Conservation (phyloP, 2,329 filamentous ascomycete genomes). For the Penicillium sclerotigenum region DNA sequence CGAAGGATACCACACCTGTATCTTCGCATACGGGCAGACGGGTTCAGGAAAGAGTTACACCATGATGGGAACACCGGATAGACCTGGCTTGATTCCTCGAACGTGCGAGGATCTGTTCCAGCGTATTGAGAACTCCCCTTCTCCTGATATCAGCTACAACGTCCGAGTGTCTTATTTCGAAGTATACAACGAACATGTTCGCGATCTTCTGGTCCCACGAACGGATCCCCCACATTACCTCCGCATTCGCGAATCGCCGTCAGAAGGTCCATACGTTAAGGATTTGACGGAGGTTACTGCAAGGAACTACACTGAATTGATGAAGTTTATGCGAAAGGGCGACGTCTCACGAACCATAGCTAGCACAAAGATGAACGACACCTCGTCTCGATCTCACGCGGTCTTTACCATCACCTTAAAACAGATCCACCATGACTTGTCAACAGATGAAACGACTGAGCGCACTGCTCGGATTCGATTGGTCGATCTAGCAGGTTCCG, state of each 20-base stretch:
- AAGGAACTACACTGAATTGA: constrained; percentile 78
- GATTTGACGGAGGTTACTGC: constrained; percentile 92
- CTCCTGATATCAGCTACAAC: constrained; percentile 90
- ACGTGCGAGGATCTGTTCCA: constrained; percentile 96
- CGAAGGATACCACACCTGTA: constrained; percentile 97
- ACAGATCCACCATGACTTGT: constrained; percentile 95
- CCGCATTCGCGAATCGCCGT: constrained; percentile 93
- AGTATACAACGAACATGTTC: constrained; percentile 98
- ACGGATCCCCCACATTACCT: constrained; percentile 83
- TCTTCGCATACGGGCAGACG: constrained; percentile 97
- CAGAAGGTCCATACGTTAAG: constrained; percentile 94
- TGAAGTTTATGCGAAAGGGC: constrained; percentile 85
- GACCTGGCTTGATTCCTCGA: constrained; percentile 87
- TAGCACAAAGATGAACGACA: constrained; percentile 99
- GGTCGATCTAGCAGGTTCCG: constrained; percentile 91
- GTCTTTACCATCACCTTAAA: constrained; percentile 98
- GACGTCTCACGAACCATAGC: constrained; percentile 85
- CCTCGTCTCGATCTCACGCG: constrained; percentile 89
- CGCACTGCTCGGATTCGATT: constrained; percentile 88
- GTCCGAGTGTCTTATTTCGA: constrained; percentile 98
- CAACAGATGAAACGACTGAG: constrained; percentile 97
- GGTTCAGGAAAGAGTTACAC: constrained; percentile 98
- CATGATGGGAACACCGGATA: constrained; percentile 85
- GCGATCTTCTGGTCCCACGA: constrained; percentile 80
- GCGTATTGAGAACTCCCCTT: constrained; percentile 79